Evolutionary conservation across 495 filamentous ascomycete genomes (phyloP), one percentile per base, ranked within the genome.

Genomic region (Penicillium steckii): DNA sequence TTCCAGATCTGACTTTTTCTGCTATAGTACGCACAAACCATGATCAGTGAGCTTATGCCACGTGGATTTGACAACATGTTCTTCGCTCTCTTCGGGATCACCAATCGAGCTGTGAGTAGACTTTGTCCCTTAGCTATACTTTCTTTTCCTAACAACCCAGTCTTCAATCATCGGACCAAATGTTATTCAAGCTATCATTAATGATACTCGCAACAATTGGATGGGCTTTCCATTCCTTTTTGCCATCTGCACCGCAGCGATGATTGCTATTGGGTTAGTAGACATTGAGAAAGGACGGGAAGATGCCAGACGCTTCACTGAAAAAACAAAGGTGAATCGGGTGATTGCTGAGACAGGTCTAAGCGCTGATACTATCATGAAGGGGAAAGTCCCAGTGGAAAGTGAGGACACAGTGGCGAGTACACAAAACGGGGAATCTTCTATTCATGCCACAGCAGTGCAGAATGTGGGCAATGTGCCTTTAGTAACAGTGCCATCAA

Each of bases 51-150:
- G 42, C 66, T 80, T 9, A 78, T 74, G 53, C 77, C 77, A 2
- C 64, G 64, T 4, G 76, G 77, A 9, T 79, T 76, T 41, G 77
- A 80, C 48, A 78, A 79, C 26, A 76, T 80, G 71, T 78, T 80
- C 56, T 80, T 80, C 33, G 73, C 74, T 3, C 56, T 80, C 0
- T 80, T 80, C 53, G 75, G 76, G 13, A 78, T 80, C 47, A 80
- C 75, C 8, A 79, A 77, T 45, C 70, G 75, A 15, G 73, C 73
- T 15, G 75, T 78, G 52, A 61, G 75, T 66, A 18, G 10, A 40
- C 10, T 18, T 30, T 13, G n/a, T 4, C 10, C 19, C 38, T 37
- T 18, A 43, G 3, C 22, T 1, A 13, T 27, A 44, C 8, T 26
- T n/a, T 54, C 35, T 40, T 32, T 26, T 32, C 19, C 25, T 37